These are phyloP conservation scores for Ricinus communis DNA, from an alignment of 345 rosid genomes.

Conservation along the genomic window DNA sequence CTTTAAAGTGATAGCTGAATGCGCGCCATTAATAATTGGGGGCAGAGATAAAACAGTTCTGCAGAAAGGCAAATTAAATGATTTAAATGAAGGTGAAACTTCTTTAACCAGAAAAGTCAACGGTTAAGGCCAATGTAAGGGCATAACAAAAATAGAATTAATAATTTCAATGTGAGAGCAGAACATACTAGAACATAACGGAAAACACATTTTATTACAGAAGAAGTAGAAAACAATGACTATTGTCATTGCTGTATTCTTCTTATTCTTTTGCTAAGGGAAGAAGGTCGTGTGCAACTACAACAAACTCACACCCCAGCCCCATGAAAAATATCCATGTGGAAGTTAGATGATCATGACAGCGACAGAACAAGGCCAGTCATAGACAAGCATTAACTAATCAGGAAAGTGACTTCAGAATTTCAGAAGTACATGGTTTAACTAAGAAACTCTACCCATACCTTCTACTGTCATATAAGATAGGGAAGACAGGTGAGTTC, in stretches of 20 bases:
- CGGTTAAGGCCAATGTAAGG: neutral
- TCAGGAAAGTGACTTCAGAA: constrained; percentile 4
- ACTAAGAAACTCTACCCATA: constrained; percentile 25
- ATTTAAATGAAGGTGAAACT: neutral
- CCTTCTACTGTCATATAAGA: constrained; percentile 75
- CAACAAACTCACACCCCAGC: neutral
- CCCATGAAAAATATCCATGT: neutral
- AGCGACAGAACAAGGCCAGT: neutral
- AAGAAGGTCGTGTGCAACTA: neutral
- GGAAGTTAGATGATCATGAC: neutral
- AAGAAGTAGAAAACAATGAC: too few species aligned
- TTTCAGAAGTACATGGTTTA: neutral
- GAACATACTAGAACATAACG: neutral
- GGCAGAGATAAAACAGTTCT: constrained; percentile 91
- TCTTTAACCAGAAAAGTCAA: constrained; percentile 4
- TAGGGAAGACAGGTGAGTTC: constrained; percentile 80
- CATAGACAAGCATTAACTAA: neutral
- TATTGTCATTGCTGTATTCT: neutral
- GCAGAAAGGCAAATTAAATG: constrained; percentile 30
- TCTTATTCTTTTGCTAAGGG: neutral
- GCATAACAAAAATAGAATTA: neutral
- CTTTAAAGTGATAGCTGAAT: constrained; percentile 85
- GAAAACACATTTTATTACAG: too few species aligned
- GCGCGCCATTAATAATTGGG: constrained; percentile 93
- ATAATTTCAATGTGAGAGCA: neutral